Evolutionary conservation across 495 filamentous ascomycete species (phyloP), one percentile per base, ranked within the genome.

Genomic region (Penicillium alfredii): DNA sequence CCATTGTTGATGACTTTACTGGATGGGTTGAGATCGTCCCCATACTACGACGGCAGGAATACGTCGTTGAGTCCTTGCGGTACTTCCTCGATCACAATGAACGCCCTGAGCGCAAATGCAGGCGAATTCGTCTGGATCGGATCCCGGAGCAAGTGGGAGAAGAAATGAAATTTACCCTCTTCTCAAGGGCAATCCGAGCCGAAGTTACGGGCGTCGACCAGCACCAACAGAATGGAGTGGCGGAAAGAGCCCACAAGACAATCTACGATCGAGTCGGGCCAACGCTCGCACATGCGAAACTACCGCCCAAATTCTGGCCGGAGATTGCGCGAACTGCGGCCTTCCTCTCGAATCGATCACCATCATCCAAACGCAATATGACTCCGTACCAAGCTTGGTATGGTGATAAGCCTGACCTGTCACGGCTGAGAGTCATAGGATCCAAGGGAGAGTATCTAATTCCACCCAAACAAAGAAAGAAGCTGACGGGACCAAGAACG

Each of bases 351-450:
- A 55, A 55, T 20, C 31, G 48, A 42, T 45, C 31, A 12, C 51
- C 40, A 17, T 44, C 32, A 37, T 45, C 39, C 12, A 44, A 37
- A 31, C 30, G 52, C 25, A 35, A 44, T 19, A 55, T 44, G 31
- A 55, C 48, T 49, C 51, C 43, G 25, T 55, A 55, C 24, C 31
- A 55, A 40, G 44, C 44, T 10, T 55, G 35, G 51, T 51, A 51
- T 30, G 25, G 39, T 18, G 40, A 47, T 16, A 55, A 42, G 24
- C 51, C 47, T 21, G 47, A 55, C 34, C 42, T 55, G 27, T 55
- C 47, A 39, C 11, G 37, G 38, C 38, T 55, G 4, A 40, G 40
- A 40, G 44, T 51, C 9, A 51, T 55, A 20, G 33, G 47, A 28
- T 55, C 38, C 14, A 47, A 27, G 22, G 47, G 35, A 8, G 25